A percentile compares a stretch with the other conserved stretches of the same genome.
These are phyloP conservation scores for Chlamydomonas reinhardtii DNA, from an alignment of 163 green algal genomes.

Conservation along the genomic window DNA sequence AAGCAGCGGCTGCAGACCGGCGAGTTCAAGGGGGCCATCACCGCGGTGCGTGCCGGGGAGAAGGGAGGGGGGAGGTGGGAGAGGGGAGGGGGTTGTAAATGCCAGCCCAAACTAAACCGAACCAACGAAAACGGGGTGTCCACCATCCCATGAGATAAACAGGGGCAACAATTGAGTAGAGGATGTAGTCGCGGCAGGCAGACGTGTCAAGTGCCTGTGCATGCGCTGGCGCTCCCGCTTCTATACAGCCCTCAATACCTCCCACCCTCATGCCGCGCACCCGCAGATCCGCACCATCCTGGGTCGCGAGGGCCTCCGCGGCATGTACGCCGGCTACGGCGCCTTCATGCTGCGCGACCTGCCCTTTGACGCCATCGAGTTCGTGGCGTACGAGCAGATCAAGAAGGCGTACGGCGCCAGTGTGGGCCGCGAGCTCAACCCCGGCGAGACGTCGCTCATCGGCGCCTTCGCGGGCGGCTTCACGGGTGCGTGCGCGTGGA, in stretches of 20 bases:
- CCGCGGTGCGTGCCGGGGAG: constrained; percentile 54
- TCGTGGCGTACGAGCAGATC: constrained; percentile 91
- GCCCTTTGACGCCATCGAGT: constrained; percentile 98
- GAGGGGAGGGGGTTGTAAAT: no score
- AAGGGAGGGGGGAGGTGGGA: not conserved
- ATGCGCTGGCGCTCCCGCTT: no score
- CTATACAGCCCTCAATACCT: no score
- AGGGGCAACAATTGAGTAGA: no score
- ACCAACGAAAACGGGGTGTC: no score
- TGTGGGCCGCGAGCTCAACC: constrained; percentile 70
- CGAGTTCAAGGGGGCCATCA: constrained; percentile 70
- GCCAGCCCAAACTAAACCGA: no score
- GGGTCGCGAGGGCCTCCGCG: constrained; percentile 83
- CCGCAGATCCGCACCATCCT: constrained; percentile 80
- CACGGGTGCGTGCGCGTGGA: constrained; percentile 67
- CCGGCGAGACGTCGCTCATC: constrained; percentile 76
- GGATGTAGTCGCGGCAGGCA: no score
- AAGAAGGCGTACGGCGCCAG: constrained; percentile 43
- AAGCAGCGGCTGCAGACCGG: constrained; percentile 97
- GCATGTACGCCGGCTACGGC: constrained; percentile 96
- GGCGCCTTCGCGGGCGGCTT: constrained; percentile 88
- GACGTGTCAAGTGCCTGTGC: no score
- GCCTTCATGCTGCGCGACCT: constrained; percentile 97
- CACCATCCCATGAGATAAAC: no score
- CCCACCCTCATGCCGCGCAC: no score